phyloP scores from a whole-genome alignment of 345 rosid species.

The Syzygium jambos region DNA sequence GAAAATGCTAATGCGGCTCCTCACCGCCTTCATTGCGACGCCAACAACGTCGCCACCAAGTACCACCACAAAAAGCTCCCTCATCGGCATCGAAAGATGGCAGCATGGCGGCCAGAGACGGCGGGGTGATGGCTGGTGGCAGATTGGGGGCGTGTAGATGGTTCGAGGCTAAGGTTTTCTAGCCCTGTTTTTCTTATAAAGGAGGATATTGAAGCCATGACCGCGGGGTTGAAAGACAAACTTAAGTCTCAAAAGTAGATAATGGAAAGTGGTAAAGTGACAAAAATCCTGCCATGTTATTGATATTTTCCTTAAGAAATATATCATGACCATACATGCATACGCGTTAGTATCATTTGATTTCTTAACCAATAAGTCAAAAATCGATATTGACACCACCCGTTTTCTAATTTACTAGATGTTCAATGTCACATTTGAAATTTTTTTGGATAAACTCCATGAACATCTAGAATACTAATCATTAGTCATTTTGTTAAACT shows the following conservation, averaged over 20 bases:
- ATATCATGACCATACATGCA: not conserved
- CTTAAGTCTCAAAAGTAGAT: not conserved
- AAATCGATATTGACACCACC: not conserved
- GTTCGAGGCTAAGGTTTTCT: not conserved
- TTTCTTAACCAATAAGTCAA: not conserved
- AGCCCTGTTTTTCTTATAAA: not conserved
- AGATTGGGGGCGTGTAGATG: not conserved
- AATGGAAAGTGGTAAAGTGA: not conserved
- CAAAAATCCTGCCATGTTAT: not conserved
- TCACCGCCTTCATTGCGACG: not conserved
- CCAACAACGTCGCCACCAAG: not conserved
- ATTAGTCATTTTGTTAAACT: not conserved
- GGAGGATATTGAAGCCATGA: not conserved
- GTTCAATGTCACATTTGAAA: not conserved
- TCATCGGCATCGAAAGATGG: not conserved
- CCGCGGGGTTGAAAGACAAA: not conserved
- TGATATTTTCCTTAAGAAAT: not conserved
- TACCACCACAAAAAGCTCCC: not conserved
- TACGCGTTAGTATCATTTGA: not conserved
- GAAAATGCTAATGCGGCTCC: not conserved
- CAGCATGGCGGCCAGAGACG: not conserved
- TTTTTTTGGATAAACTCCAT: not conserved
- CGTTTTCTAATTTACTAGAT: not conserved
- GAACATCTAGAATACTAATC: not conserved
- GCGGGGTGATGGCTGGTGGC: not conserved